Evolutionary conservation across 1,139 yeast genomes (phyloP), one percentile per base, ranked within the genome.

Genomic region (Candida anutae): DNA sequence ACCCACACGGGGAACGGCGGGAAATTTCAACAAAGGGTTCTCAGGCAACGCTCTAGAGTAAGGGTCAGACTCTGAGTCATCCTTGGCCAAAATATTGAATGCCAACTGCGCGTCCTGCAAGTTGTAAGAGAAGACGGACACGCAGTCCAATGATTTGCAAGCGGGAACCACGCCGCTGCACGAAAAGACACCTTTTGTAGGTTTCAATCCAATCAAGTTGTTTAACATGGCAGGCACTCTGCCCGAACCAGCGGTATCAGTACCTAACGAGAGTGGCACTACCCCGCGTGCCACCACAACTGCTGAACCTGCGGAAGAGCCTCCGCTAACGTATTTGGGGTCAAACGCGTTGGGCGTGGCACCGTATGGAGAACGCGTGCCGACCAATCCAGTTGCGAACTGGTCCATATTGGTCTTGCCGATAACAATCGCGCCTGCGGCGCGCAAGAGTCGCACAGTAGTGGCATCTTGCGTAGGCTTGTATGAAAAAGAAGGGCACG

Each of bases 181-280:
- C 8, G 94, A 81, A 42, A 88, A 77, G 1, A 76, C 75, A 24
- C 97, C 98, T 37, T 77, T 76, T 3, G 96, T 78, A 19, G 98
- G 97, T 53, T 90, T 90, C 36, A 90, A 69, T 10, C 97, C 97
- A 39, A 90, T 69, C 43, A 90, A 57, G 52, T 88, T 88, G 65
- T 90, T 90, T 42, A 88, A 67, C 15, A 87, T 90, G n/a, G 97
- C 97, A 15, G 98, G 98, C 17, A 90, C 97, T 47, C 97, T 71
- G 26, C 96, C 96, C 9, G 95, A 83, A 15, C 98, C 98, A n/a
- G 97, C 97, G 24, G 98, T 90, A 50, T 90, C 98, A 5, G 97
- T 88, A 27, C 97, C 97, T 42, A 90, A 65, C 3, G 95, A 68
- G 28, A 88, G 46, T 16, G 97, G 95, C 12, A 83, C 95, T 31